Evolutionary conservation across 208 protist species (phyloP).

Genomic region (Naegleria lovaniensis): DNA sequence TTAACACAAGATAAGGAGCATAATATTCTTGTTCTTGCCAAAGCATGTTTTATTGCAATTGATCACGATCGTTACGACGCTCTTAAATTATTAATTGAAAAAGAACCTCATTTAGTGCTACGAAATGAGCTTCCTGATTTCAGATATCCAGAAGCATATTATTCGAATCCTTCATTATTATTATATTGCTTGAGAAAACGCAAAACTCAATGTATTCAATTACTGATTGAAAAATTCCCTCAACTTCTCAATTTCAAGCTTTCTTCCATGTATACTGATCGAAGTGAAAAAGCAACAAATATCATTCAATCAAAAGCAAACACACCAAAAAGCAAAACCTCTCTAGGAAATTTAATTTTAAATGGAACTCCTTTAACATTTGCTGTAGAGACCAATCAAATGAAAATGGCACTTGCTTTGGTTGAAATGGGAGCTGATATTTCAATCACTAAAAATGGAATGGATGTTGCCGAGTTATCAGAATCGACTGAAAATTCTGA

Average conservation of each 20-base stretch:
- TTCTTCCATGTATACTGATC: neutral
- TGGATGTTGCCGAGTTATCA: neutral
- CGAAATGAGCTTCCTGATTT: neutral
- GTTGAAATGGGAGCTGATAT: neutral
- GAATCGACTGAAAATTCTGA: neutral
- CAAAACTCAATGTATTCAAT: neutral
- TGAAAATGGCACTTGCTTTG: neutral
- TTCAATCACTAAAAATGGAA: neutral
- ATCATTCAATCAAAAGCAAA: neutral
- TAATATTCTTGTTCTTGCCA: neutral
- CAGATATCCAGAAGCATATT: neutral
- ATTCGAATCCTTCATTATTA: neutral
- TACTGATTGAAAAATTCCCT: neutral
- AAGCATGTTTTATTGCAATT: neutral
- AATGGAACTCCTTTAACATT: neutral
- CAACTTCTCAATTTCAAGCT: neutral
- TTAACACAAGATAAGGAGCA: neutral
- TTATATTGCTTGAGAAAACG: neutral
- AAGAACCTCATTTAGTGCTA: neutral
- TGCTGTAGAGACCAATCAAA: neutral
- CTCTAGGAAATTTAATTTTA: neutral
- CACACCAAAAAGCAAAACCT: neutral
- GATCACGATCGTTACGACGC: neutral
- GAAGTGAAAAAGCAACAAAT: neutral
- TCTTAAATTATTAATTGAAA: neutral